Conservation (phyloP, 768 basidiomycete genomes). For the Punctularia strigosozonata region DNA sequence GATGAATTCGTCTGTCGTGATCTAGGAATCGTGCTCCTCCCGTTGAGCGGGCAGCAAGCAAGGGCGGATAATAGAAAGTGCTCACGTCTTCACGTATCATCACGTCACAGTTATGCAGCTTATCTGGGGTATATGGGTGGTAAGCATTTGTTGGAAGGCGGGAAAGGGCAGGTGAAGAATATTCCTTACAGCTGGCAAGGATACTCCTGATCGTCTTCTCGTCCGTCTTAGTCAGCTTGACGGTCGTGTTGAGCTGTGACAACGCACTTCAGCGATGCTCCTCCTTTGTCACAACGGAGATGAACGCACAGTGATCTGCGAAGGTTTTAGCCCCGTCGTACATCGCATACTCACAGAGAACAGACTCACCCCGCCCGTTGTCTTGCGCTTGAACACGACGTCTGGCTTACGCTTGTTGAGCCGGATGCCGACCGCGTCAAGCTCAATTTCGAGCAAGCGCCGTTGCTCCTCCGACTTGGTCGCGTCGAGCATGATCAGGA, state of each 20-base stretch:
- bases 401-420: constrained; percentile 87
- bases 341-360: not conserved
- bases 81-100: constrained; percentile 97
- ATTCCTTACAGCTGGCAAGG: constrained; percentile 65
- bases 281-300: not conserved
- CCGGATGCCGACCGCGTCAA: constrained; percentile 94
- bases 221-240: constrained; percentile 89
- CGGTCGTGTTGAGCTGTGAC: constrained; percentile 70
- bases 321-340: not conserved
- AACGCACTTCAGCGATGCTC: constrained; percentile 5
- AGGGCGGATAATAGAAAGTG: constrained; percentile 6
- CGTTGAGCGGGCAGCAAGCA: no score
- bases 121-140: no score
- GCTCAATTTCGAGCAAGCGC: constrained; percentile 76
- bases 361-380: constrained; percentile 74
- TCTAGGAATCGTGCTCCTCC: no score
- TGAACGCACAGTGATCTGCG: constrained; percentile 56
- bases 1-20: constrained; percentile 93
- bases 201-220: constrained; percentile 93
- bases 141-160: not conserved
- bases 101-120: constrained; percentile 89
- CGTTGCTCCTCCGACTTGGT: constrained; percentile 91
- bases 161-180: constrained; percentile 1
- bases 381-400: constrained; percentile 88
- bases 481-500: constrained; percentile 86